These are phyloP conservation scores for Aspergillus eucalypticola DNA, from an alignment of 2,329 filamentous ascomycete species.

Conservation along the genomic window DNA sequence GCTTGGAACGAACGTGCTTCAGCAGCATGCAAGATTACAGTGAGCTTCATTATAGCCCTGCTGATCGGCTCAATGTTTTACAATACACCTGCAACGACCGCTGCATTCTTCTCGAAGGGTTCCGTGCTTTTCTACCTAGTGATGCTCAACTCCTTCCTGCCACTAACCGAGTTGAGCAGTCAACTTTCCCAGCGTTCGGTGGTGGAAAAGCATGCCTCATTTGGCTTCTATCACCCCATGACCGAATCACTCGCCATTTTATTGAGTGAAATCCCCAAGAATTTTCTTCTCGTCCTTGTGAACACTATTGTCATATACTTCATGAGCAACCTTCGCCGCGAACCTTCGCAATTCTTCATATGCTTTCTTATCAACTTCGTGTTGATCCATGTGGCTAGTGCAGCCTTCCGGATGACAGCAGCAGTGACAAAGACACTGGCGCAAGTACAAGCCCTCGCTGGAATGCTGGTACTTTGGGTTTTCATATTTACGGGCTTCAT, in stretches of 20 bases:
- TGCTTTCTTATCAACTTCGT: slow-evolving; percentile 76
- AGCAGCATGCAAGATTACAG: slow-evolving; percentile 62
- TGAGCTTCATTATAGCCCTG: slow-evolving; percentile 71
- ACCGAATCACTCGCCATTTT: slow-evolving; percentile 21
- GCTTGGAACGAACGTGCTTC: slow-evolving; percentile 73
- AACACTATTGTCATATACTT: slow-evolving; percentile 86
- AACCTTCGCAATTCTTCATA: slow-evolving; percentile 78
- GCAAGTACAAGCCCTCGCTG: slow-evolving; percentile 57
- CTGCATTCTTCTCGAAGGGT: slow-evolving; percentile 73
- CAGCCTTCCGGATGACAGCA: slow-evolving; percentile 78
- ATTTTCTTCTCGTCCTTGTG: slow-evolving; percentile 66
- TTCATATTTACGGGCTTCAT: slow-evolving; percentile 54
- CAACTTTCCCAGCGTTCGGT: slow-evolving; percentile 27
- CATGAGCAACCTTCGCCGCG: slow-evolving; percentile 74
- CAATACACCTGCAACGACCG: slow-evolving; percentile 64
- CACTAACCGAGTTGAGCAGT: slow-evolving; percentile 46
- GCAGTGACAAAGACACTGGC: slow-evolving; percentile 68
- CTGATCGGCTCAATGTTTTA: slow-evolving; percentile 80
- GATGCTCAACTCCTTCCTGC: slow-evolving; percentile 76
- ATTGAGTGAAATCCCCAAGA: slow-evolving; percentile 63
- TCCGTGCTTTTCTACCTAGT: slow-evolving; percentile 82
- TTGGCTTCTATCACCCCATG: slow-evolving; percentile 33
- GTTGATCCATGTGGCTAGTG: slow-evolving; percentile 75
- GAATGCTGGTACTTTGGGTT: slow-evolving; percentile 46
- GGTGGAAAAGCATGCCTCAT: slow-evolving; percentile 33